Evolutionary conservation across 805 yeast species (phyloP).

Genomic region (Wickerhamiella cacticola): DNA sequence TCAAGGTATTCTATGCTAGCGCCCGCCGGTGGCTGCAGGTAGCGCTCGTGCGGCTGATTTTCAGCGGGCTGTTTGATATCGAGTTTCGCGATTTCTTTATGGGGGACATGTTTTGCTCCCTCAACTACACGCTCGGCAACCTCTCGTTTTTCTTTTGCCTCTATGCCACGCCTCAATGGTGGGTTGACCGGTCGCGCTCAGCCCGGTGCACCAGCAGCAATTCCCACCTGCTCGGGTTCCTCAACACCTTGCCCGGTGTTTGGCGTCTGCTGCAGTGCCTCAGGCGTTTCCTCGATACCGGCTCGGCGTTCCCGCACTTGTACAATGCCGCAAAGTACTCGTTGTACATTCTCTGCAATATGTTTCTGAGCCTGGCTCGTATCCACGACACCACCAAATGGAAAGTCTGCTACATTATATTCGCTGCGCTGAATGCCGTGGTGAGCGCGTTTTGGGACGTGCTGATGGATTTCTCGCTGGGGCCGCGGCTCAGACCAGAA

Average conservation of each 20-base stretch:
- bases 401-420: slow-evolving; percentile 51
- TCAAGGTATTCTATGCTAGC: slow-evolving; percentile 41
- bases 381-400: slow-evolving; percentile 37
- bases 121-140: slow-evolving; percentile 80
- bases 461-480: slow-evolving; percentile 88
- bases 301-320: slow-evolving; percentile 92
- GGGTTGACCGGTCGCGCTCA: slow-evolving; percentile 21
- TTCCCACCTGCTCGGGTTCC: slow-evolving; percentile 70
- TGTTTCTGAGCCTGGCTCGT: slow-evolving; percentile 65
- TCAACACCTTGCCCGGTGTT: slow-evolving; percentile 71
- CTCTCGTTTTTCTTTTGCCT: slow-evolving; percentile 76
- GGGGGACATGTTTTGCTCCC: slow-evolving; percentile 82
- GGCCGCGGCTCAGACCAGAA: slow-evolving; percentile 14
- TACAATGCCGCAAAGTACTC: slow-evolving; percentile 76
- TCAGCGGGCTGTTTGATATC: slow-evolving; percentile 86
- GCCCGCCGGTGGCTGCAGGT: slow-evolving; percentile 69
- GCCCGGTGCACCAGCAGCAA: slow-evolving; percentile 61
- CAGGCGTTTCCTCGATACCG: slow-evolving; percentile 83
- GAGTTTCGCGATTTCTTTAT: slow-evolving; percentile 88
- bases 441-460: slow-evolving; percentile 76
- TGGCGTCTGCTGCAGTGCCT: slow-evolving; percentile 88
- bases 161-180: slow-evolving; percentile 56
- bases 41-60: slow-evolving; percentile 55
- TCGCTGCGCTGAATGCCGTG: slow-evolving; percentile 64
- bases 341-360: slow-evolving; percentile 54